These are phyloP conservation scores for Candida ulmi DNA, from an alignment of 805 yeast species.

Conservation along the genomic window DNA sequence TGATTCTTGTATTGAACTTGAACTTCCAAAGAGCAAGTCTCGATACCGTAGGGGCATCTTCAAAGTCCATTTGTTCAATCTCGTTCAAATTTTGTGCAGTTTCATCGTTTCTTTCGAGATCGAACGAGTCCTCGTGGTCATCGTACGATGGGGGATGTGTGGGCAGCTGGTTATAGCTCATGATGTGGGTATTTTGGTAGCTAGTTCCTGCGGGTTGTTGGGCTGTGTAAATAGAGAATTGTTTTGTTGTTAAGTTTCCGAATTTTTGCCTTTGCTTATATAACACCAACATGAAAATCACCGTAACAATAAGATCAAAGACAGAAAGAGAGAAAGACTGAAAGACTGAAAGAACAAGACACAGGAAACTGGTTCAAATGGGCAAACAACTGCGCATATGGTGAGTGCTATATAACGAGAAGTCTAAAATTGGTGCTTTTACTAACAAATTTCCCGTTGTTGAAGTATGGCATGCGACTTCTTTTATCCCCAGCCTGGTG, in stretches of 20 bases:
- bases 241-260: too few species aligned
- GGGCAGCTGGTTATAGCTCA: slow-evolving; percentile 21
- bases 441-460: too few species aligned
- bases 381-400: not conserved
- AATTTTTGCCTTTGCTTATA: too few species aligned
- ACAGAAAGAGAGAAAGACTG: too few species aligned
- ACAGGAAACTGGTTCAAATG: too few species aligned
- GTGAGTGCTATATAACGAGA: too few species aligned
- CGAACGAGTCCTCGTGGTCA: slow-evolving; percentile 2
- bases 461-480: slow-evolving; percentile 88
- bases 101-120: slow-evolving; percentile 1
- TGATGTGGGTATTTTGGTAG: not conserved
- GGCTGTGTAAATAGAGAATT: too few species aligned
- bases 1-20: slow-evolving; percentile 25
- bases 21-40: not conserved
- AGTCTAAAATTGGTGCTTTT: too few species aligned
- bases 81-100: slow-evolving; percentile 1
- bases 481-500: slow-evolving; percentile 98
- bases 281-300: too few species aligned
- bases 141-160: slow-evolving; percentile 27
- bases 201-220: too few species aligned
- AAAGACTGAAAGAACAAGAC: too few species aligned
- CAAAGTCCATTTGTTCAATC: slow-evolving; percentile 36
- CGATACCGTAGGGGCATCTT: slow-evolving; percentile 10
- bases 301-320: too few species aligned